A percentile compares a stretch with the other conserved stretches of the same genome.
Evolutionary conservation across 192 early-diverging fungal species (phyloP).

Genomic region (Phycomyces blakesleeanus): DNA sequence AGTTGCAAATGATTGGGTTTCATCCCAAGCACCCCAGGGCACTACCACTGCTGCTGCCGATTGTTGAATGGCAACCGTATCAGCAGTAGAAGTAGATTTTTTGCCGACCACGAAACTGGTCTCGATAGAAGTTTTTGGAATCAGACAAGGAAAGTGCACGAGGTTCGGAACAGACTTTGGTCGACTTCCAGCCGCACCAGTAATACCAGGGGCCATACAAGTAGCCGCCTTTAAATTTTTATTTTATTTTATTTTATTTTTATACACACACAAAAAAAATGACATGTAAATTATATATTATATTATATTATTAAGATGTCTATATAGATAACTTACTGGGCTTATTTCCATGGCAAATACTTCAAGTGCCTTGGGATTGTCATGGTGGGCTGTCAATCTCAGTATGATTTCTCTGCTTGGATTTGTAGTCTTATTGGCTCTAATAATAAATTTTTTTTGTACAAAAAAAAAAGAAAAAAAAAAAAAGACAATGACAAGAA

Average conservation of each 20-base stretch:
- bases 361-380: constrained; percentile 36
- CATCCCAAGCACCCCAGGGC: constrained; percentile 32
- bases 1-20: constrained; percentile 15
- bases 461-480: too few relatives aligned
- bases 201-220: constrained; percentile 55
- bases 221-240: too few relatives aligned
- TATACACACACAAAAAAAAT: constrained; percentile 1
- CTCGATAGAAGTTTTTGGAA: constrained; percentile 45
- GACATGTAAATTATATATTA: background rate
- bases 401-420: constrained; percentile 46
- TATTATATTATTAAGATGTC: background rate
- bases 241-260: too few relatives aligned
- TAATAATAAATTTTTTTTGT: background rate
- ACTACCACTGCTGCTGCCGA: too few relatives aligned
- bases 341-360: constrained; percentile 49
- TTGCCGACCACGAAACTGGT: constrained; percentile 39
- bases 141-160: constrained; percentile 56
- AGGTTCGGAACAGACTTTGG: constrained; percentile 55
- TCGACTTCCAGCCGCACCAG: constrained; percentile 52
- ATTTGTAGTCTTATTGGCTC: constrained; percentile 6
- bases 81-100: constrained; percentile 10
- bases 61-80: too few relatives aligned
- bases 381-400: constrained; percentile 43
- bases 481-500: background rate
- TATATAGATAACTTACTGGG: constrained; percentile 30